Evolutionary conservation across 371 early-diverging fungal genomes (phyloP), one percentile per base, ranked within the genome.

Genomic region (Mucor mucedo): DNA sequence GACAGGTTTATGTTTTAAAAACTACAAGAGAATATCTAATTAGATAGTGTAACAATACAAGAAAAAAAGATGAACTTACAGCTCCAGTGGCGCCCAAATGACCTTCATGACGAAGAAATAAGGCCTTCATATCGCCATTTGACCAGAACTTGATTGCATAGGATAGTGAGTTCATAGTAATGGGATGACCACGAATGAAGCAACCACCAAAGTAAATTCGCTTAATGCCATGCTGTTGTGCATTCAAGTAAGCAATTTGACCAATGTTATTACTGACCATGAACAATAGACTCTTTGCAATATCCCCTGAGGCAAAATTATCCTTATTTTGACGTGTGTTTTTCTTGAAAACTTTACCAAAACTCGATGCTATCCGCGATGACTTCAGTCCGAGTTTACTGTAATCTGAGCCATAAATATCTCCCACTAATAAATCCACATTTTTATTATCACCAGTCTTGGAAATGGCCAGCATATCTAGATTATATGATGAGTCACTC

Each of bases 121-220:
- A 76, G 1, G 98, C 98, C 73, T 93, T 91, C 81, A 95, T 96
- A 50, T 89, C 82, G 42, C 97, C 98, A 62, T 91, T 90, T 30
- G 96, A 95, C 98, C 98, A 98, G 73, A 94, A 98, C 58, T 93
- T 84, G 66, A 98, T 95, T 55, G 96, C 98, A 67, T 94, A 95
- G 30, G 94, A 93, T 41, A 98, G 79, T 29, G 97, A 93, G 70
- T 95, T 93, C 97, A 98, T 98, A 10, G 97, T 96, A 45, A 92
- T 87, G 0, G 94, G 91, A 68, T 97, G 95, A 2, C 95, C 96
- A 80, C 97, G 86, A 59, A 98, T 96, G 74, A 96, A 98, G 72
- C 91, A 96, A 30, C 98, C 98, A 66, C 93, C 93, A 80, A 98
- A 98, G 76, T 96, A 98, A 50, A 98, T 96, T 45, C 85, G 82